A percentile compares a stretch with the other conserved stretches of the same genome.
Conservation (phyloP, 2,329 filamentous ascomycete species). For the Xylariomycetidae sp. region DNA sequence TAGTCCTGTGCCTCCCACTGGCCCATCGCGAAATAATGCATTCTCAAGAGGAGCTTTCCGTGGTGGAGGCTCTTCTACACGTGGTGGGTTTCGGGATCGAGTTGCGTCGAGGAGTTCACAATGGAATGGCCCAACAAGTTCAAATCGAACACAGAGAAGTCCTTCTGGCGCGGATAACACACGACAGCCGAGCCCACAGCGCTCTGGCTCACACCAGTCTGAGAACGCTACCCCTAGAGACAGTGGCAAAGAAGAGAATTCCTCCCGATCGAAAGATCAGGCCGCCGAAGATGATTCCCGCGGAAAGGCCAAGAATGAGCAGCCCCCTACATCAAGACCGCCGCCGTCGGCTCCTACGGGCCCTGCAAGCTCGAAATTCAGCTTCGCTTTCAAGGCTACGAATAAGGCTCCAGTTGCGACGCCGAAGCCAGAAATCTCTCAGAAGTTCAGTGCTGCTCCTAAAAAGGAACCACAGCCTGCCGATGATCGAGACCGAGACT, state of each 20-base stretch:
- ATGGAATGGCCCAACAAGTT: conserved; percentile 17
- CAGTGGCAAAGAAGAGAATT: conserved; percentile 48
- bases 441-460: conserved; percentile 61
- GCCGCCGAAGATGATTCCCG: conserved; percentile 57
- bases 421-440: conserved; percentile 60
- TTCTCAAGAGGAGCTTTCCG: conserved; percentile 51
- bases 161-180: conserved; percentile 28
- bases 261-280: conserved; percentile 58
- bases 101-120: conserved; percentile 62
- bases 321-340: conserved; percentile 46
- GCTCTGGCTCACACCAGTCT: conserved; percentile 18
- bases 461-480: conserved; percentile 36
- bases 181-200: conserved; percentile 25
- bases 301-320: conserved; percentile 41
- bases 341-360: conserved; percentile 47
- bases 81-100: conserved; percentile 50
- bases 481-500: conserved; percentile 29
- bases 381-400: conserved; percentile 84
- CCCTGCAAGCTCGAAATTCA: conserved; percentile 67
- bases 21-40: conserved; percentile 41
- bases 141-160: conserved; percentile 17
- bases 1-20: conserved; percentile 52
- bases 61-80: conserved; percentile 45
- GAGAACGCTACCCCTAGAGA: conserved; percentile 18
- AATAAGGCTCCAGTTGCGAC: conserved; percentile 50